Evolutionary conservation across 257 asterid species (phyloP).

Genomic region (Solanum chilense): DNA sequence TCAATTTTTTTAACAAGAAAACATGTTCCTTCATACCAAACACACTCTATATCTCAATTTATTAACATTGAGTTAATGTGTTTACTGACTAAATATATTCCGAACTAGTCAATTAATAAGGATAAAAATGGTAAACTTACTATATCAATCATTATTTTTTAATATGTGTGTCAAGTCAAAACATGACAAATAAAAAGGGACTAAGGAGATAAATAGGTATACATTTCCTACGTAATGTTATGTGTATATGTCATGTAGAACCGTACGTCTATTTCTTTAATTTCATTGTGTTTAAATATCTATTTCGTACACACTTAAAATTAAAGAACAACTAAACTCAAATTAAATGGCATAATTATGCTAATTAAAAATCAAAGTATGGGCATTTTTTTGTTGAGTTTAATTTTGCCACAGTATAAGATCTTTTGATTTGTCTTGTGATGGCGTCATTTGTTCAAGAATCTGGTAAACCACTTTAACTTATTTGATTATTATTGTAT

Average conservation of each 20-base stretch:
- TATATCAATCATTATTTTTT: no score
- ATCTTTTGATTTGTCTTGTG: not conserved
- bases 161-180: not conserved
- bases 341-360: not conserved
- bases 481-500: not conserved
- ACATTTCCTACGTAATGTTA: accelerated
- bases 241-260: not conserved
- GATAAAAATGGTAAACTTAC: no score
- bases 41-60: no score
- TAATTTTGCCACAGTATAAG: not conserved
- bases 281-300: not conserved
- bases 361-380: not conserved
- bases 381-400: not conserved
- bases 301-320: no score
- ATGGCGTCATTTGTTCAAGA: not conserved
- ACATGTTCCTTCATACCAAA: no score
- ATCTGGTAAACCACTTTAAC: not conserved
- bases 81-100: no score
- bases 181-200: not conserved
- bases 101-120: no score
- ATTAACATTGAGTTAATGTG: not conserved
- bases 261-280: no score
- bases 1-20: no score
- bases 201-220: no score
- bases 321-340: no score